Percentiles rank a stretch among this genome's conserved stretches.
phyloP scores from a whole-genome alignment of 31 red algal species.

The Endocladia muricata region DNA sequence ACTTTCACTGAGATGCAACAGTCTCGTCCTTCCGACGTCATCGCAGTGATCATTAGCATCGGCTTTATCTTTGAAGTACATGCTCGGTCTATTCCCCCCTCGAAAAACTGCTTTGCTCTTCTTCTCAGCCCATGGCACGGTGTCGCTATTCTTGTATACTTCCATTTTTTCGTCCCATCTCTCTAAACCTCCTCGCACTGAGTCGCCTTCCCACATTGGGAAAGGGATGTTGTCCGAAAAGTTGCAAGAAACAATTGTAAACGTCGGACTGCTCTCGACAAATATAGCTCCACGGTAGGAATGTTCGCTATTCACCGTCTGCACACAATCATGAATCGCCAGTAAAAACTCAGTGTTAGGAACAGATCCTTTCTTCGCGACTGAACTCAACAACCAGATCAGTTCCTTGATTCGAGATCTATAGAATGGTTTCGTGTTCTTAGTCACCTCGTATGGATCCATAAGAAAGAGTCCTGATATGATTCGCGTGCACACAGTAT shows the following conservation, averaged over 20 bases:
- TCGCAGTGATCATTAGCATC: constrained; percentile 63
- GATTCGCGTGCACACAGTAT: background rate
- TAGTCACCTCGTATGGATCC: constrained; percentile 89
- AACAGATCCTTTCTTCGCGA: constrained; percentile 57
- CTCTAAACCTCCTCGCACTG: constrained; percentile 62
- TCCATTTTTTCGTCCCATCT: constrained; percentile 90
- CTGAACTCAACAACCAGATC: constrained; percentile 70
- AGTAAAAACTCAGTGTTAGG: constrained; percentile 88
- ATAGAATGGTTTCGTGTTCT: constrained; percentile 88
- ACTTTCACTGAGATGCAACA: constrained; percentile 27
- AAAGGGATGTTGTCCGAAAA: constrained; percentile 98
- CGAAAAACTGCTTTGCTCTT: constrained; percentile 83
- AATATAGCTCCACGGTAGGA: constrained; percentile 75
- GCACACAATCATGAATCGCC: constrained; percentile 98
- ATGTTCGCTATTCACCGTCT: constrained; percentile 82
- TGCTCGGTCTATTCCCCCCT: constrained; percentile 85
- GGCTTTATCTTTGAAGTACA: constrained; percentile 74
- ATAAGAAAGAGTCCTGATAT: constrained; percentile 66
- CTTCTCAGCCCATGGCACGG: constrained; percentile 77
- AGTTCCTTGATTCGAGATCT: constrained; percentile 81
- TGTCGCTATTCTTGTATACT: constrained; percentile 51
- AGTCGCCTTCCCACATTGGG: constrained; percentile 93
- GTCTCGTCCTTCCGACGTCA: constrained; percentile 52
- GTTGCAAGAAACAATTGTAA: constrained; percentile 92
- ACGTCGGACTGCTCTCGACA: constrained; percentile 73